Evolutionary conservation across 805 yeast genomes (phyloP).

Genomic region (Lipomyces yamanashiensis): DNA sequence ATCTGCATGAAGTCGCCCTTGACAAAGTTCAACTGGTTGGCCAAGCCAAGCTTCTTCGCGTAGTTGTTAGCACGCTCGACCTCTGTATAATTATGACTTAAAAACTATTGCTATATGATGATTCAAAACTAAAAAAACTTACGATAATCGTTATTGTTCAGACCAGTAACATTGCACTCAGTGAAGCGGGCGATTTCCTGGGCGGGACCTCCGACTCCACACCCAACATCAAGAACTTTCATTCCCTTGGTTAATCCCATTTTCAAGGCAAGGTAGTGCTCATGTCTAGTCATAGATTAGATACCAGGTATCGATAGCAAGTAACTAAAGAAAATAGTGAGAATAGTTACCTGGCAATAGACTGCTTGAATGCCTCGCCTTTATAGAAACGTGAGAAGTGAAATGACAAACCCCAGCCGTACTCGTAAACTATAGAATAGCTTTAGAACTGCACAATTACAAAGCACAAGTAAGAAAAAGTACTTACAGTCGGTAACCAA

Average conservation of each 20-base stretch:
- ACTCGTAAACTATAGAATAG: conserved; percentile 67
- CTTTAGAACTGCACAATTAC: not conserved
- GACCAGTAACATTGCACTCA: conserved; percentile 81
- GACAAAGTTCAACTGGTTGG: conserved; percentile 77
- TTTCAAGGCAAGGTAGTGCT: conserved; percentile 88
- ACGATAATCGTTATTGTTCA: conserved; percentile 91
- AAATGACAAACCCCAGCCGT: conserved; percentile 99
- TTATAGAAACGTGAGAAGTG: conserved; percentile 92
- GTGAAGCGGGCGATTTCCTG: conserved; percentile 94
- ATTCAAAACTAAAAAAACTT: conserved; percentile 1
- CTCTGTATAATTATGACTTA: conserved; percentile 49
- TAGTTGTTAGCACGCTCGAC: conserved; percentile 87
- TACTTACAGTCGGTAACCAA: conserved; percentile 79
- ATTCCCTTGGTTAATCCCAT: conserved; percentile 78
- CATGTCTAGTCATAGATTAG: conserved; percentile 64
- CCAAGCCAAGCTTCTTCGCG: conserved; percentile 67
- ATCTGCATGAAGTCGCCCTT: conserved; percentile 99
- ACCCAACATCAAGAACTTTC: conserved; percentile 95
- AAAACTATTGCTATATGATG: not conserved
- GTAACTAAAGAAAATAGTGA: not conserved
- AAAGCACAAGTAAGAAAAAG: not conserved
- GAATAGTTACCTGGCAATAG: conserved; percentile 63
- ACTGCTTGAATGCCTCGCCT: conserved; percentile 93
- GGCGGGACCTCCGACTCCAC: conserved; percentile 99
- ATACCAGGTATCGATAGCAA: no score